phyloP scores from a whole-genome alignment of 108 stramenopile genomes.

The Fistulifera pelliculosa region DNA sequence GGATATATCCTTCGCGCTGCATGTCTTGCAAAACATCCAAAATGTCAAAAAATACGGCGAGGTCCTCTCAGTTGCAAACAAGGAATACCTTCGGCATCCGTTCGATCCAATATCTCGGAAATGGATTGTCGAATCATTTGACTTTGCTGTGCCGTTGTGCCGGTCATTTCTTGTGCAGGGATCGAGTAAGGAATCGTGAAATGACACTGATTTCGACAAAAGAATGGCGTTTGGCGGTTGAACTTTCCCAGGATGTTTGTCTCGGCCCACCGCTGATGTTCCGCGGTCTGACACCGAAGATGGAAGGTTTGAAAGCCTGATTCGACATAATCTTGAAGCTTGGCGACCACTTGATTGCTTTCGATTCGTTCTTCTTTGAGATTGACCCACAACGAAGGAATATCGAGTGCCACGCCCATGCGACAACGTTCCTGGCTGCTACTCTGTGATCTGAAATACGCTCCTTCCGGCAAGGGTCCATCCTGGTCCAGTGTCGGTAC shows the following conservation, averaged over 20 bases:
- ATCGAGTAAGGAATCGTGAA: slow-evolving; percentile 9
- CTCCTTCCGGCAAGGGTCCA: slow-evolving; percentile 27
- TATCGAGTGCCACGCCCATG: no score
- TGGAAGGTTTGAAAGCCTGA: slow-evolving; percentile 62
- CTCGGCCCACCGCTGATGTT: slow-evolving; percentile 24
- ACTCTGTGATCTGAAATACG: slow-evolving; percentile 15
- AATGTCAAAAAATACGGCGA: slow-evolving; percentile 54
- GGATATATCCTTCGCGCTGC: slow-evolving; percentile 58
- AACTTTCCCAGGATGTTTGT: slow-evolving; percentile 28
- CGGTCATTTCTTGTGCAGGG: no score
- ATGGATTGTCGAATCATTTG: slow-evolving; percentile 14
- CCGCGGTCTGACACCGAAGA: background rate
- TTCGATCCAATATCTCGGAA: slow-evolving; percentile 10
- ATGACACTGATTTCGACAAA: slow-evolving; percentile 32
- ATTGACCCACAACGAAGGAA: no score
- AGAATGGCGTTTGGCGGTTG: slow-evolving; percentile 34
- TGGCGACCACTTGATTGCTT: slow-evolving; percentile 3
- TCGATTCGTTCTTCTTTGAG: slow-evolving; percentile 4
- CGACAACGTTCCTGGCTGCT: slow-evolving; percentile 1
- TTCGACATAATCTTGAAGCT: slow-evolving; percentile 46
- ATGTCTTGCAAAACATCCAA: slow-evolving; percentile 47
- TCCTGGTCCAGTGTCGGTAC: slow-evolving; percentile 18
- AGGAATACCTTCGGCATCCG: slow-evolving; percentile 18
- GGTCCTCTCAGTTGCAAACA: slow-evolving; percentile 8
- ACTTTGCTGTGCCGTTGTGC: no score